Conservation (phyloP, 2,329 filamentous ascomycete genomes). For the Curvularia sp. region DNA sequence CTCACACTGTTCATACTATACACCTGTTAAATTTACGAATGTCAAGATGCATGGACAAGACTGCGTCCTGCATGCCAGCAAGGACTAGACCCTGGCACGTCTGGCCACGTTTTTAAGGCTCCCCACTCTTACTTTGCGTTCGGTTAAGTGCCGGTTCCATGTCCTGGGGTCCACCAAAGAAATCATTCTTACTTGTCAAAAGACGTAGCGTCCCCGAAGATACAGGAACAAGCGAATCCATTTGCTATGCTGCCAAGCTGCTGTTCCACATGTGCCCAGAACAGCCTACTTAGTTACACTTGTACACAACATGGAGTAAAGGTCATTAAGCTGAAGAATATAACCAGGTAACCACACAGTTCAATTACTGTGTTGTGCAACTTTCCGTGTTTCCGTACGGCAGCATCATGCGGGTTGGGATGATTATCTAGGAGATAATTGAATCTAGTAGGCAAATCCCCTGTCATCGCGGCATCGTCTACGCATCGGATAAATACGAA, state of each 20-base stretch:
- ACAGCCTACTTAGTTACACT: background rate
- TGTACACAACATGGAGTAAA: background rate
- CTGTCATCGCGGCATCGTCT: background rate
- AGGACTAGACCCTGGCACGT: background rate
- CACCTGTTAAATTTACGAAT: background rate
- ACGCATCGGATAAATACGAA: constrained; percentile 13
- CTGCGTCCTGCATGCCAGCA: background rate
- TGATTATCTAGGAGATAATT: background rate
- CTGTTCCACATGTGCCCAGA: background rate
- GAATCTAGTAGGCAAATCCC: constrained; percentile 1
- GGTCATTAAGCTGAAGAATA: background rate
- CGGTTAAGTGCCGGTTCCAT: background rate
- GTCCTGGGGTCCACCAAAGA: background rate
- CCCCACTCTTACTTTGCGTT: background rate
- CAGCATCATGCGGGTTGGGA: background rate
- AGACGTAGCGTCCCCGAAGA: background rate
- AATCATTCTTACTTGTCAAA: background rate
- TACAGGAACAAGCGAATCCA: too few relatives aligned
- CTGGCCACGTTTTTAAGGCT: background rate
- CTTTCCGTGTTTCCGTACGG: background rate
- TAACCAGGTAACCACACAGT: background rate
- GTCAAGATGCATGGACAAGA: background rate
- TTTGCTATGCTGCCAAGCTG: background rate
- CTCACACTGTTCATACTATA: background rate
- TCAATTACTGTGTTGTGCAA: background rate